phyloP scores from a whole-genome alignment of 345 rosid genomes.

The Salix dunnii region DNA sequence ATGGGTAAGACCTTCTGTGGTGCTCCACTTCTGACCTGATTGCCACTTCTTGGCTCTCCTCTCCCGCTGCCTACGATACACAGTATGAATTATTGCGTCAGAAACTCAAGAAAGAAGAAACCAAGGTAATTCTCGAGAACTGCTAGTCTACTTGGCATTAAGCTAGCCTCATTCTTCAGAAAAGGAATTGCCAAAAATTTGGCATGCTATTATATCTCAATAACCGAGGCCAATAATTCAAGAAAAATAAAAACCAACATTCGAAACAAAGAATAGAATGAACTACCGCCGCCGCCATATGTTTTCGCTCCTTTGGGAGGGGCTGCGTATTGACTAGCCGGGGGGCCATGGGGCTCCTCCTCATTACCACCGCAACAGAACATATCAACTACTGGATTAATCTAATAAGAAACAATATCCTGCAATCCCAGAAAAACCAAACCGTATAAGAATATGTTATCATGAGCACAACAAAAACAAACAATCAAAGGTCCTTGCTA shows the following conservation, averaged over 20 bases:
- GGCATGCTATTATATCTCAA: neutral
- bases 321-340: conserved; percentile 58
- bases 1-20: conserved; percentile 76
- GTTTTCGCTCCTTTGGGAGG: conserved; percentile 71
- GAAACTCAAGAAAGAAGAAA: neutral
- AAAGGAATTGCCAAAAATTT: neutral
- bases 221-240: neutral
- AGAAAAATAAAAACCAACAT: neutral
- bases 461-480: neutral
- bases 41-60: conserved; percentile 68
- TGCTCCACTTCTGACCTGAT: conserved; percentile 55
- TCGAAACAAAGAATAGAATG: neutral
- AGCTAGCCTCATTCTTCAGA: neutral
- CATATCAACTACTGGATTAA: conserved; percentile 33
- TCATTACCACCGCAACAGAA: conserved; percentile 88
- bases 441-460: neutral
- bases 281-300: conserved; percentile 42
- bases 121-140: neutral
- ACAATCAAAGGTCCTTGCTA: neutral
- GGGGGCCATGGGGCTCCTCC: conserved; percentile 68
- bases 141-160: neutral
- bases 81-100: neutral
- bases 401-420: neutral
- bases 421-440: conserved; percentile 8
- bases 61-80: conserved; percentile 44